Conservation (phyloP, 805 yeast genomes). For the Babjeviella inositovora region DNA sequence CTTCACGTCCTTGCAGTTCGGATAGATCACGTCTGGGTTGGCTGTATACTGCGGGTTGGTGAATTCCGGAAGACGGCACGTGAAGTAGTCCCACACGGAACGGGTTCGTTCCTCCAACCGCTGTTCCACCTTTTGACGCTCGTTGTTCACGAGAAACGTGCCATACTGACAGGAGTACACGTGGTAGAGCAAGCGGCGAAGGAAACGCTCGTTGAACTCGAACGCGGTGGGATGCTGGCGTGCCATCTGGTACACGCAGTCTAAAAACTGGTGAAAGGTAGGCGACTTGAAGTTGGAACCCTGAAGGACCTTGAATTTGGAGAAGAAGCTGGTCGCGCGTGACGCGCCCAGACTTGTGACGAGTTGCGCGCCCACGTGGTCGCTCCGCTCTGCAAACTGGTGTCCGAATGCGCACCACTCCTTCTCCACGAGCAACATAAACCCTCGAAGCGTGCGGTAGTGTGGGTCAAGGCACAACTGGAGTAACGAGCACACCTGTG, state of each 20-base stretch:
- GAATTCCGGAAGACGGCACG: constrained; percentile 60
- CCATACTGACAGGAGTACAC: constrained; percentile 92
- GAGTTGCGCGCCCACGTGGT: no score
- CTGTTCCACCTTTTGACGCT: constrained; percentile 37
- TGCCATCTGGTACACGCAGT: constrained; percentile 68
- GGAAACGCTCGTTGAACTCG: constrained; percentile 79
- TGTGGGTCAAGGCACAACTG: constrained; percentile 85
- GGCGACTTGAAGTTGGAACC: constrained; percentile 62
- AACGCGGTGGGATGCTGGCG: constrained; percentile 58
- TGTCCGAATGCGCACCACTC: constrained; percentile 96
- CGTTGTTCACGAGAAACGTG: constrained; percentile 66
- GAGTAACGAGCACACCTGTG: constrained; percentile 73
- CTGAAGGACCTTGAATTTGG: constrained; percentile 34
- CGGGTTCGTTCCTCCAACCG: constrained; percentile 33
- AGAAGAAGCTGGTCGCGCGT: constrained; percentile 24
- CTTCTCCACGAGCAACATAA: constrained; percentile 72
- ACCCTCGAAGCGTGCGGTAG: constrained; percentile 78
- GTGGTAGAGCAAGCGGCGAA: constrained; percentile 76
- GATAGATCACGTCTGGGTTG: constrained; percentile 25
- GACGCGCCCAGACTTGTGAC: no score
- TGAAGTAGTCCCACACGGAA: constrained; percentile 89
- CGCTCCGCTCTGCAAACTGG: constrained; percentile 70
- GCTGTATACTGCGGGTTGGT: constrained; percentile 27
- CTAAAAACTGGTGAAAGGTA: constrained; percentile 86
- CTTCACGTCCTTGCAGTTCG: constrained; percentile 42